These are phyloP conservation scores for Trichosanthes cucumerina DNA, from an alignment of 306 rosid species.

Conservation along the genomic window DNA sequence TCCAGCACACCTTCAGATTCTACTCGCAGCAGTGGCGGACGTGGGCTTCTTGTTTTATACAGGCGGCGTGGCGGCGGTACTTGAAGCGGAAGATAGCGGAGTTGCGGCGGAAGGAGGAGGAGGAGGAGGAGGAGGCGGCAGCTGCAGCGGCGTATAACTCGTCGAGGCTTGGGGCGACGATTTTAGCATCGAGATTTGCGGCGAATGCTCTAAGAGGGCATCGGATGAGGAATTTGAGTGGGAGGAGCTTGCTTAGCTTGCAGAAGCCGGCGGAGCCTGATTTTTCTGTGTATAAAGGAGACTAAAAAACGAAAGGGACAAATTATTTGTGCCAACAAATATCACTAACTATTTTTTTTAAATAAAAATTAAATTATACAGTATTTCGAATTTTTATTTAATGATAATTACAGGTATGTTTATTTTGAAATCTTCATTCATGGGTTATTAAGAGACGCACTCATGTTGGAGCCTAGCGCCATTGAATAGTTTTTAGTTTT, in stretches of 20 bases:
- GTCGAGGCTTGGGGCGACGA: constrained; percentile 35
- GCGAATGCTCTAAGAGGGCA: constrained; percentile 57
- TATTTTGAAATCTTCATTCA: too few species aligned
- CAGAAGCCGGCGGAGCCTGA: constrained; percentile 82
- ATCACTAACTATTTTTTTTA: too few species aligned
- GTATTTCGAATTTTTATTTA: too few species aligned
- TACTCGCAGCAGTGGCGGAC: constrained; percentile 98
- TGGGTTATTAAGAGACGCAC: too few species aligned
- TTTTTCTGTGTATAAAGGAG: constrained; percentile 29
- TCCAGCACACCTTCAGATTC: constrained; percentile 82
- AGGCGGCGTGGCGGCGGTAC: constrained; percentile 71
- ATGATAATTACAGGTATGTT: too few species aligned
- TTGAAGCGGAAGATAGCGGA: constrained; percentile 33
- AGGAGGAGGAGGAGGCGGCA: constrained; percentile 18
- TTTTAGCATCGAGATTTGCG: constrained; percentile 66
- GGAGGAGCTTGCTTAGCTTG: constrained; percentile 10
- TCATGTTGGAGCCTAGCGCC: too few species aligned
- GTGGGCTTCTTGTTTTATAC: constrained; percentile 82
- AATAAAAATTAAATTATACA: too few species aligned
- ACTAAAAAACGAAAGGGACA: too few species aligned
- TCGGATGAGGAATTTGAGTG: constrained; percentile 32
- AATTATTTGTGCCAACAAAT: too few species aligned
- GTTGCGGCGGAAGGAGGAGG: constrained; percentile 34
- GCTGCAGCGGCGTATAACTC: constrained; percentile 16
- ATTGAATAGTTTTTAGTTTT: too few species aligned